A percentile compares a stretch with the other conserved stretches of the same genome.
Conservation (phyloP, 2,329 filamentous ascomycete species). For the Microcyclosporella mali region DNA sequence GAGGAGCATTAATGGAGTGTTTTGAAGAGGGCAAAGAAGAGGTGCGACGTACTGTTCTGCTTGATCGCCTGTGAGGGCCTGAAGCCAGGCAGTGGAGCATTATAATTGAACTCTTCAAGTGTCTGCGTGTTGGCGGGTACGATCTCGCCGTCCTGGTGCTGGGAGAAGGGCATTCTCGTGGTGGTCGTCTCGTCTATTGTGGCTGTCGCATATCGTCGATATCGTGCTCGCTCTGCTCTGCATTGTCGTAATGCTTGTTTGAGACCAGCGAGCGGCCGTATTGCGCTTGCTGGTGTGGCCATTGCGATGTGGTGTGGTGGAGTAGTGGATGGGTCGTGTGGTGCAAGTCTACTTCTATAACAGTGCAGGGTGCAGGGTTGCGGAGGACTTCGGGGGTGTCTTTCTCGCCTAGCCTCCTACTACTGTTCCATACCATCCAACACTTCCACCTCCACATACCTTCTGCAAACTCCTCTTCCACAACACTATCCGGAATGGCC, state of each 20-base stretch:
- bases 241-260: conserved; percentile 58
- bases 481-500: conserved; percentile 8
- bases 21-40: too few species aligned
- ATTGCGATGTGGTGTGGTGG: conserved; percentile 47
- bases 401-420: too few species aligned
- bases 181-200: conserved; percentile 47
- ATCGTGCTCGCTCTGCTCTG: conserved; percentile 34
- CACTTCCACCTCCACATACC: too few species aligned
- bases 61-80: conserved; percentile 29
- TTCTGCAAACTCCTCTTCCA: not conserved
- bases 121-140: too few species aligned
- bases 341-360: too few species aligned
- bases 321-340: conserved; percentile 2
- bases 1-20: too few species aligned
- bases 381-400: conserved; percentile 13
- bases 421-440: too few species aligned
- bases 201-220: conserved; percentile 37
- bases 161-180: conserved; percentile 33
- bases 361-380: conserved; percentile 5
- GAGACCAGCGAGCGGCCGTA: conserved; percentile 65
- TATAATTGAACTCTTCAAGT: too few species aligned
- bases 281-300: conserved; percentile 44
- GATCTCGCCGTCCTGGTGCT: too few species aligned
- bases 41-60: conserved; percentile 26
- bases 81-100: conserved; percentile 25